Evolutionary conservation across 192 early-diverging fungal species (phyloP), one percentile per base, ranked within the genome.

Genomic region (Entomortierella parvispora): DNA sequence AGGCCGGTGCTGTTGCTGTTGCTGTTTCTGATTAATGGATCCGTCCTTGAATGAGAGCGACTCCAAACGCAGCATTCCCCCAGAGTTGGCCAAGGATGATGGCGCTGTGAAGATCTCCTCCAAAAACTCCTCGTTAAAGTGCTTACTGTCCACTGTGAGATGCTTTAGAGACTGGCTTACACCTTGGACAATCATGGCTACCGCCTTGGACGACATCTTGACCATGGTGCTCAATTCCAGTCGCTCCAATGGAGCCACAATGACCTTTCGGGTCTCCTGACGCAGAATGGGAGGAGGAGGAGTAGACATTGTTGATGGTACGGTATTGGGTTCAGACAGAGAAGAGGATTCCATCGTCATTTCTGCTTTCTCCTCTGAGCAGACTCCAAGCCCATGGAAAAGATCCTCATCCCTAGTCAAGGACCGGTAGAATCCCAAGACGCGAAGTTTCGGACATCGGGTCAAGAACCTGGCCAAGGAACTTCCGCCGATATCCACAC

Each of bases 401-500:
- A 77, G 34, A 20, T 77, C 74, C 23, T 50, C 46, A 25, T 77
- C 74, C 9, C 66, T 34, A 20, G 74, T 65, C 22, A 77, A 20
- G 3, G 66, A 68, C 15, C 56, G 61, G 14, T 68, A 60, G 11
- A 77, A 52, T 20, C 65, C 66, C 22, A 77, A 55, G 9, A 77
- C 74, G 29, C 66, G 65, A 12, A 77, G 49, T 10, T 53, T 68
- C 9, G 74, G 74, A 52, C 74, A 77, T 22, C 23, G 62, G 20
- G 74, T 77, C 28, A 77, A 57, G 2, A 77, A 25, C 31, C 40
- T 68, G 10, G 74, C 74, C 11, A 77, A 14, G 26, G 74, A 65
- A n/a, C 54, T 55, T 20, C 74, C 74, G 14, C 74, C 59, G 32
- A 77, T 43, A 59, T 77, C 74, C 20, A 77, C 74, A 56, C 74